phyloP scores from a whole-genome alignment of 2,329 filamentous ascomycete species.

The Drechslerella coelobrocha region DNA sequence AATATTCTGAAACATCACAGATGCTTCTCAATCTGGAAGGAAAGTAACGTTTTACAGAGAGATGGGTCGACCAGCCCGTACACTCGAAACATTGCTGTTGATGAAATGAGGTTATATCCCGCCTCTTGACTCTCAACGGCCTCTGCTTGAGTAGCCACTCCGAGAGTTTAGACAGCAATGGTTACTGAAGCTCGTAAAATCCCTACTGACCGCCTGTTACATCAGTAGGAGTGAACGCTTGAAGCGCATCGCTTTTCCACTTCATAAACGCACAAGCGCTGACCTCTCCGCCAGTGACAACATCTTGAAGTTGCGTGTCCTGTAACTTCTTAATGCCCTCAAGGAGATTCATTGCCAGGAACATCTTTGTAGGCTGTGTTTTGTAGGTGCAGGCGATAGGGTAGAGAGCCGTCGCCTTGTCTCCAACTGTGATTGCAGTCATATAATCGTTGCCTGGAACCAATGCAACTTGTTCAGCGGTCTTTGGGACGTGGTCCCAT shows the following conservation, averaged over 20 bases:
- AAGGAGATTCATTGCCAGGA: slow-evolving; percentile 23
- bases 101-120: too few species aligned
- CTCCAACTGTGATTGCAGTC: slow-evolving; percentile 22
- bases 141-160: too few species aligned
- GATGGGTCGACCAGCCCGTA: too few species aligned
- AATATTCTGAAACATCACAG: too few species aligned
- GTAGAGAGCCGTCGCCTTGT: slow-evolving; percentile 23
- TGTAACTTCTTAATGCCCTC: slow-evolving; percentile 31
- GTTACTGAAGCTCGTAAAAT: too few species aligned
- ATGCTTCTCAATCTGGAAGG: too few species aligned
- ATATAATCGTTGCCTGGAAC: slow-evolving; percentile 27
- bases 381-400: slow-evolving; percentile 32
- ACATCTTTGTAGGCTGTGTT: slow-evolving; percentile 36
- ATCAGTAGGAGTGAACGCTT: slow-evolving; percentile 1
- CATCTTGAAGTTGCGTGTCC: slow-evolving; percentile 17
- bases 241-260: slow-evolving; percentile 11
- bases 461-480: slow-evolving; percentile 23
- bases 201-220: too few species aligned
- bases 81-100: too few species aligned
- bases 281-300: slow-evolving; percentile 32
- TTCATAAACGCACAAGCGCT: slow-evolving; percentile 33
- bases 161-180: too few species aligned
- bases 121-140: too few species aligned
- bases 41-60: too few species aligned
- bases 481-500: slow-evolving; percentile 30